Evolutionary conservation across 441 rosid genomes (phyloP).

Genomic region (Euphorbia schlechtendalii): DNA sequence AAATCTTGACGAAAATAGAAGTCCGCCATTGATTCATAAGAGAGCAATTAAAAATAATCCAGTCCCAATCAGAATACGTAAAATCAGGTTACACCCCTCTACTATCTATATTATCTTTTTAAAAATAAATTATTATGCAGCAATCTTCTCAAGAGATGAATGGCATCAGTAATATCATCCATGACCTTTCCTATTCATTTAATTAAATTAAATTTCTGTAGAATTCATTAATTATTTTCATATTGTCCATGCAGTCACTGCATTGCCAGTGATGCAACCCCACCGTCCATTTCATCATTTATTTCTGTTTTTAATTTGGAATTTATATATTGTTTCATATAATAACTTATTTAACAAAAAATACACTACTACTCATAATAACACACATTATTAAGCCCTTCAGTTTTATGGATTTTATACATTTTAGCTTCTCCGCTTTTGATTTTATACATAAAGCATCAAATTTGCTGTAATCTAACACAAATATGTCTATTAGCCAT

Average conservation of each 20-base stretch:
- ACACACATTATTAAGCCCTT: not conserved
- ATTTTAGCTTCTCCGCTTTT: too few species aligned
- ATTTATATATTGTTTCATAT: not conserved
- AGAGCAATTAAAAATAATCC: not conserved
- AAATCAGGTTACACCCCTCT: not conserved
- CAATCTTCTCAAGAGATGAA: too few species aligned
- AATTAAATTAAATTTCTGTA: not conserved
- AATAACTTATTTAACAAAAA: too few species aligned
- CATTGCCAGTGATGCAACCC: constrained; percentile 11
- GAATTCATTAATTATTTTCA: not conserved
- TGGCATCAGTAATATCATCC: too few species aligned
- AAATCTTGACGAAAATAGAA: not conserved
- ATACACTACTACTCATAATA: too few species aligned
- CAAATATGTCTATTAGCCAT: too few species aligned
- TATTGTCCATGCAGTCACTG: not conserved
- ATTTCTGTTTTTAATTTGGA: not conserved
- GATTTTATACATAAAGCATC: too few species aligned
- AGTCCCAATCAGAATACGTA: not conserved
- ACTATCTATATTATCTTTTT: too few species aligned
- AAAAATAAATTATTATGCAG: too few species aligned
- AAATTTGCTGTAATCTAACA: too few species aligned
- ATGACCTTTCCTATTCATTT: not conserved
- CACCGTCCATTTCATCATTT: constrained; percentile 21
- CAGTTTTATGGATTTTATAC: not conserved
- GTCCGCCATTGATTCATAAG: not conserved